Evolutionary conservation across 306 rosid species (phyloP).

Genomic region (Quercus gilva): DNA sequence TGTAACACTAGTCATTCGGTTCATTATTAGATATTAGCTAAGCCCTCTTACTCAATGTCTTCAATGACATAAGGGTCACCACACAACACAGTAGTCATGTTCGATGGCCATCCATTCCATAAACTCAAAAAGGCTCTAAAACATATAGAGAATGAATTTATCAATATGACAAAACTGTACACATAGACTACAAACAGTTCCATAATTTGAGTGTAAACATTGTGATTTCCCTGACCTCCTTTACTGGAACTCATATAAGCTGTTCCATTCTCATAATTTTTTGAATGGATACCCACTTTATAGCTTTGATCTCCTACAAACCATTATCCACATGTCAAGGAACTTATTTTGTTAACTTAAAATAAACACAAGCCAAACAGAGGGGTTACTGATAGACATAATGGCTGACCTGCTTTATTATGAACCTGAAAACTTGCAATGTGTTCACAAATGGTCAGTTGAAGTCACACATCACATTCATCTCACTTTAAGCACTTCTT

Average conservation of each 20-base stretch:
- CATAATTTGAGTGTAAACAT: constrained; percentile 13
- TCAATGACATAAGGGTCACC: not conserved
- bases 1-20: too few relatives aligned
- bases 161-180: constrained; percentile 29
- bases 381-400: constrained; percentile 18
- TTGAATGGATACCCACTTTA: constrained; percentile 16
- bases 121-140: not conserved
- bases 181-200: constrained; percentile 24
- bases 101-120: not conserved
- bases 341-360: not conserved
- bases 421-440: constrained; percentile 29
- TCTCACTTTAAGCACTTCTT: constrained; percentile 61
- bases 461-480: constrained; percentile 24
- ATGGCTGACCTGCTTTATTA: constrained; percentile 42
- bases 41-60: too few relatives aligned
- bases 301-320: constrained; percentile 10
- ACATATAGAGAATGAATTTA: constrained; percentile 4
- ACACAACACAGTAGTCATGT: not conserved
- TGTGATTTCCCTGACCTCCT: constrained; percentile 26
- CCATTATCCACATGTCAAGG: constrained; percentile 33
- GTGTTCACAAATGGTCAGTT: constrained; percentile 41
- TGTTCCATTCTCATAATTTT: constrained; percentile 19
- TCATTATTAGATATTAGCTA: too few relatives aligned
- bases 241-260: constrained; percentile 24
- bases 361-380: not conserved